Conservation (phyloP, 2,329 filamentous ascomycete species). For the Talaromyces verruculosus region DNA sequence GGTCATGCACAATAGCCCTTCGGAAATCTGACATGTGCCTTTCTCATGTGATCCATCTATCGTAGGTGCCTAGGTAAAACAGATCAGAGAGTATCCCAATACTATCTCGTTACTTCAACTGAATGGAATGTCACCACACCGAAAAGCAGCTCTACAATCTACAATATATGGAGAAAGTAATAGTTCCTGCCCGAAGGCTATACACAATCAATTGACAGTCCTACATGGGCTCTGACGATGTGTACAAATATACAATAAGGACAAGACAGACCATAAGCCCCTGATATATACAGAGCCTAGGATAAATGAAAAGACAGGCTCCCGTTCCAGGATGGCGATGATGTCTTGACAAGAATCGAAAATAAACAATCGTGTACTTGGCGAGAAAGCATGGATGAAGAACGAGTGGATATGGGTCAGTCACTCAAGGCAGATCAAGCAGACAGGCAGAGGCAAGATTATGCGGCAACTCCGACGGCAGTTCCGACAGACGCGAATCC, state of each 20-base stretch:
- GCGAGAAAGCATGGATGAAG: neutral
- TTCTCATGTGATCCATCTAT: constrained; percentile 9
- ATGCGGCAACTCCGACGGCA: constrained; percentile 32
- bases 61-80: neutral
- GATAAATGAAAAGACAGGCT: constrained; percentile 7
- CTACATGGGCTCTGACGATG: constrained; percentile 21
- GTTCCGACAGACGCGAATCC: constrained; percentile 22
- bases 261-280: constrained; percentile 12
- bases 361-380: constrained; percentile 4
- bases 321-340: neutral
- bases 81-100: neutral
- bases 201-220: constrained; percentile 18
- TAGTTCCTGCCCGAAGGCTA: neutral
- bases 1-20: neutral
- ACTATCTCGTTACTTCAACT: neutral
- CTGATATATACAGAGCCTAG: neutral
- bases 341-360: constrained; percentile 20
- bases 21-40: neutral
- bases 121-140: neutral
- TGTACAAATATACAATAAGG: constrained; percentile 20
- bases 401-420: constrained; percentile 13
- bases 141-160: neutral
- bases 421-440: constrained; percentile 2
- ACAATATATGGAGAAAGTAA: neutral
- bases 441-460: neutral